Evolutionary conservation across 1,284 basidiomycete genomes (phyloP).

Genomic region (Agroathelia rolfsii): DNA sequence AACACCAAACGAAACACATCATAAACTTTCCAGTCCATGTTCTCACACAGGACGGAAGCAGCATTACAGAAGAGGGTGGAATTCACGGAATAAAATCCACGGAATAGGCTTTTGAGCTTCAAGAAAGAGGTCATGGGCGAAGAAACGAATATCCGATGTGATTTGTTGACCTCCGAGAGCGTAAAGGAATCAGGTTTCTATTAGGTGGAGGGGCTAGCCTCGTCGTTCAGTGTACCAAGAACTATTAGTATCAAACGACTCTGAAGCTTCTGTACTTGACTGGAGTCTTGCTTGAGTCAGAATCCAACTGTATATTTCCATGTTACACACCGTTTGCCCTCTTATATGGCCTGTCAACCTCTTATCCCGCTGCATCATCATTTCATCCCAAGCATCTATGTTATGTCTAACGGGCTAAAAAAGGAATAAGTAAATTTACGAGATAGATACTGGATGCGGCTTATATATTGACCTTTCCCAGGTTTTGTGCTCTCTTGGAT

Average conservation of each 20-base stretch:
- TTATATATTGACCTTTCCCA: conserved; percentile 66
- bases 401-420: conserved; percentile 73
- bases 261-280: conserved; percentile 66
- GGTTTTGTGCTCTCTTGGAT: conserved; percentile 72
- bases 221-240: conserved; percentile 76
- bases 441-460: background rate
- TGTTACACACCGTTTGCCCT: conserved; percentile 68
- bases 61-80: too few species aligned
- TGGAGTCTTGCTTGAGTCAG: conserved; percentile 20
- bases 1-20: too few species aligned
- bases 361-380: conserved; percentile 90
- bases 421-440: conserved; percentile 1
- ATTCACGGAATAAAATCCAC: too few species aligned
- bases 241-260: conserved; percentile 69
- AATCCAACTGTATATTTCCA: conserved; percentile 4
- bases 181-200: too few species aligned
- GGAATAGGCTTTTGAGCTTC: too few species aligned
- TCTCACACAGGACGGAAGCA: too few species aligned
- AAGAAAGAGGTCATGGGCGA: too few species aligned
- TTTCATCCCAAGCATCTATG: conserved; percentile 83
- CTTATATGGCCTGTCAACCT: conserved; percentile 81
- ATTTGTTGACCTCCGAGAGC: too few species aligned
- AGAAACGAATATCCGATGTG: too few species aligned
- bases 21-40: too few species aligned
- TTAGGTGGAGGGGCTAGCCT: too few species aligned